These are phyloP conservation scores for Suillus placidus DNA, from an alignment of 768 basidiomycete genomes.

Conservation along the genomic window DNA sequence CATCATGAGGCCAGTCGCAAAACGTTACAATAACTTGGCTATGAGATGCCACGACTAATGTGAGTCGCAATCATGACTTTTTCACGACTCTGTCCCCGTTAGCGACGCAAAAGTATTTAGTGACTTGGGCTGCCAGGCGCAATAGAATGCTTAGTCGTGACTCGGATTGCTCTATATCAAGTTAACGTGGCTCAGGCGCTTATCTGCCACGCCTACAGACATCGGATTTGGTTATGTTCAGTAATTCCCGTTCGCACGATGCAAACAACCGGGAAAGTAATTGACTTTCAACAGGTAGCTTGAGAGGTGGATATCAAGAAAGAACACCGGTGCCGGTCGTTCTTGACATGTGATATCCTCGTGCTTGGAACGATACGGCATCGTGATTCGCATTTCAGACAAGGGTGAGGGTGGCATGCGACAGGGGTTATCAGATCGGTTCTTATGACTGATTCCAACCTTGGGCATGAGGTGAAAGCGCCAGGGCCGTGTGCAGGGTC, in stretches of 20 bases:
- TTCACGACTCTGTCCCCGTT: background rate
- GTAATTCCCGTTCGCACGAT: background rate
- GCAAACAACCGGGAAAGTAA: background rate
- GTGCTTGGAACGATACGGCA: constrained; percentile 1
- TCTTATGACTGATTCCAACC: background rate
- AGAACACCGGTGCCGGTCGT: background rate
- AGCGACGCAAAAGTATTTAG: background rate
- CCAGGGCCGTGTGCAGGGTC: background rate
- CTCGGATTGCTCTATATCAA: background rate
- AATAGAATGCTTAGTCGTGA: background rate
- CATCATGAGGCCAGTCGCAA: background rate
- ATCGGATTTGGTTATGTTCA: background rate
- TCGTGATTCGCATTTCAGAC: background rate
- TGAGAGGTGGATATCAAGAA: too few relatives aligned
- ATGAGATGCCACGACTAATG: background rate
- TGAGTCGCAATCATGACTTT: background rate
- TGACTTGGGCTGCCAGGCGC: background rate
- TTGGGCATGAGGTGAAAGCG: background rate
- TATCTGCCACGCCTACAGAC: background rate
- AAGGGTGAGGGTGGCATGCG: background rate
- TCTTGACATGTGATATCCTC: background rate
- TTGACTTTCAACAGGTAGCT: background rate
- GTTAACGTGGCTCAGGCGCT: background rate
- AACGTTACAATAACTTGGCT: background rate
- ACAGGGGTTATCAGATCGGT: background rate